Percentiles rank a stretch among this genome's conserved stretches.
phyloP scores from a whole-genome alignment of 345 rosid genomes.

The Garcia nutans region DNA sequence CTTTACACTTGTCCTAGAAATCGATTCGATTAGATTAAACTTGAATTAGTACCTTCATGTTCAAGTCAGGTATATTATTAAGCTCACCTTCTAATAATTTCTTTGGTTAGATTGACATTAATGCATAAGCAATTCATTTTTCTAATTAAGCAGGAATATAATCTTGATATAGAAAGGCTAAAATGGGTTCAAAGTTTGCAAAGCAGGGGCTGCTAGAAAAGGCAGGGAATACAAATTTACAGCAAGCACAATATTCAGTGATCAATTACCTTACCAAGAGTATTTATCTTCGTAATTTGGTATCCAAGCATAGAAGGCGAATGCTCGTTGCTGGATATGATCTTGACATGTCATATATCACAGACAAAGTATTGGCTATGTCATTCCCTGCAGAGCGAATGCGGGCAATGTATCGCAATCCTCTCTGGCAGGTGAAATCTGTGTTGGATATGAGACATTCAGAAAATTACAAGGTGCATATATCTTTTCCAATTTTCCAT shows the following conservation, averaged over 20 bases:
- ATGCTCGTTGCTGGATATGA: constrained; percentile 81
- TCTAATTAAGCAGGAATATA: constrained; percentile 14
- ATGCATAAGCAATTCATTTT: too few relatives aligned
- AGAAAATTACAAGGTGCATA: constrained; percentile 71
- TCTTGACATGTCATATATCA: constrained; percentile 92
- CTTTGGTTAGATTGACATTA: too few relatives aligned
- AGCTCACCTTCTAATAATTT: neutral
- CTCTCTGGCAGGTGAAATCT: constrained; percentile 94
- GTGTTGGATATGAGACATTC: constrained; percentile 82
- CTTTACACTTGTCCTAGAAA: constrained; percentile 35
- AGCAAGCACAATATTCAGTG: constrained; percentile 35
- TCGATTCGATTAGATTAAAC: constrained; percentile 12
- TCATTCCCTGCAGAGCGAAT: constrained; percentile 87
- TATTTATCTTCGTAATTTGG: constrained; percentile 70
- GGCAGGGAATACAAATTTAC: constrained; percentile 24
- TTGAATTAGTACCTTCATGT: constrained; percentile 33
- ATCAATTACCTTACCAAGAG: constrained; percentile 52
- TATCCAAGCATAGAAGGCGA: constrained; percentile 79
- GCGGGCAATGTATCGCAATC: constrained; percentile 86
- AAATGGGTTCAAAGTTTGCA: constrained; percentile 72
- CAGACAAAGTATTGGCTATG: constrained; percentile 75
- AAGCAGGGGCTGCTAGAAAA: constrained; percentile 41
- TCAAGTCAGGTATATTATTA: constrained; percentile 35
- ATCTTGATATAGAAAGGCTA: constrained; percentile 4
- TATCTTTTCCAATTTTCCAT: constrained; percentile 20